phyloP scores from a whole-genome alignment of 1,284 basidiomycete genomes.

The Earliella scabrosa region DNA sequence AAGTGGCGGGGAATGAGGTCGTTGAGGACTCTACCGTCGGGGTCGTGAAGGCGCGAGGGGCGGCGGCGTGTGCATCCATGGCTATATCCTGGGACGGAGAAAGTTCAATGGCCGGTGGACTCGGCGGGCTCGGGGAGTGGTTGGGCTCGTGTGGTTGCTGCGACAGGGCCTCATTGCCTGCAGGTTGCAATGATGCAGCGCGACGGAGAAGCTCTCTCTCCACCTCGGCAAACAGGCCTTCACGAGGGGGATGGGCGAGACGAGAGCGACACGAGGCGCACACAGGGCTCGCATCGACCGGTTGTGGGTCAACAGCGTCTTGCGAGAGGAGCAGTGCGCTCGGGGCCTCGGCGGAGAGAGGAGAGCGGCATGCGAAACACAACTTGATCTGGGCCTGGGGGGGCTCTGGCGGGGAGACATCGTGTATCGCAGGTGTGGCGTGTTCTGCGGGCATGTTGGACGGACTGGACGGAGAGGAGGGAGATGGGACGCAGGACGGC shows the following conservation, averaged over 20 bases:
- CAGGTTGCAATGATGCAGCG: conserved; percentile 34
- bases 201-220: conserved; percentile 35
- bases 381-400: conserved; percentile 40
- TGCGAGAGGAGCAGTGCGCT: conserved; percentile 33
- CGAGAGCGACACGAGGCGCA: conserved; percentile 41
- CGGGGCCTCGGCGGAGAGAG: conserved; percentile 38
- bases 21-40: conserved; percentile 3
- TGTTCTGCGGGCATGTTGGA: conserved; percentile 41
- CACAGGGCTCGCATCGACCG: conserved; percentile 38
- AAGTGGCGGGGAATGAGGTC: background rate
- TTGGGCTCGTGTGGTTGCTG: conserved; percentile 24
- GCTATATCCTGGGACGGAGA: conserved; percentile 38
- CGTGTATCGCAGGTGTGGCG: conserved; percentile 26
- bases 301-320: conserved; percentile 29
- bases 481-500: conserved; percentile 20
- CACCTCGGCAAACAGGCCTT: conserved; percentile 31
- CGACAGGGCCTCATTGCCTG: conserved; percentile 34
- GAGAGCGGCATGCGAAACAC: conserved; percentile 41
- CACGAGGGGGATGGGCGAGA: conserved; percentile 26
- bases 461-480: conserved; percentile 10
- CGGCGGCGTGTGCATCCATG: conserved; percentile 28
- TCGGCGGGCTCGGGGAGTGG: conserved; percentile 21
- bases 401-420: conserved; percentile 32
- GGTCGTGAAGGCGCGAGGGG: conserved; percentile 14
- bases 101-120: conserved; percentile 25